These are phyloP conservation scores for Terfezia boudieri DNA, from an alignment of 495 filamentous ascomycete genomes.

Conservation along the genomic window DNA sequence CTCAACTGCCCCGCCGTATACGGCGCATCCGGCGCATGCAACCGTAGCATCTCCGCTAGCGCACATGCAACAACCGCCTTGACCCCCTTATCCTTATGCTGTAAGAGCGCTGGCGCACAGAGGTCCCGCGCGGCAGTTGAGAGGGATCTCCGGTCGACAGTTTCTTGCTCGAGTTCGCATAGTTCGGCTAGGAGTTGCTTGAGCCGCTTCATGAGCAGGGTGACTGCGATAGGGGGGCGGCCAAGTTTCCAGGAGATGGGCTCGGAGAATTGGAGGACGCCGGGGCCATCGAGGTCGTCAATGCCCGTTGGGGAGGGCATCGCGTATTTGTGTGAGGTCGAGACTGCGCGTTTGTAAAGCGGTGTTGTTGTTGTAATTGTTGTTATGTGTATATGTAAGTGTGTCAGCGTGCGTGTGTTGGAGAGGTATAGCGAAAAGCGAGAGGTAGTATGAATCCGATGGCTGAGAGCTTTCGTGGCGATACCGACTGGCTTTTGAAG, in stretches of 20 bases:
- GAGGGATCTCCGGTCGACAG: conserved; percentile 56
- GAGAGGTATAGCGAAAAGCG: no score
- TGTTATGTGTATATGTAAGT: no score
- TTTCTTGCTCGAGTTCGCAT: conserved; percentile 67
- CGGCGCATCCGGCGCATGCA: conserved; percentile 89
- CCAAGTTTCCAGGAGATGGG: conserved; percentile 80
- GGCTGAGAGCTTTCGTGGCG: no score
- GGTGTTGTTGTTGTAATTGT: no score
- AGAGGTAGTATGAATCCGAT: no score
- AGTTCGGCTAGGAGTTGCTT: conserved; percentile 66
- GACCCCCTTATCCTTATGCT: conserved; percentile 83
- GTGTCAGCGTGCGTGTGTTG: no score
- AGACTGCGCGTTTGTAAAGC: no score
- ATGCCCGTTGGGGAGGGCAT: no score
- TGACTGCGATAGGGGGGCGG: conserved; percentile 57
- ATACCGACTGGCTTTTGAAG: no score
- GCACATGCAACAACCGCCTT: conserved; percentile 72
- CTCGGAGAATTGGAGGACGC: conserved; percentile 51
- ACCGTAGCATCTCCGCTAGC: conserved; percentile 75
- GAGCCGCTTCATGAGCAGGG: conserved; percentile 58
- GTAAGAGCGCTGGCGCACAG: conserved; percentile 54
- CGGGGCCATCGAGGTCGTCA: not conserved
- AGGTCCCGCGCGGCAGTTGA: conserved; percentile 73
- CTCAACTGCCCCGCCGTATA: conserved; percentile 78
- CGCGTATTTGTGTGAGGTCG: no score